Evolutionary conservation across 768 basidiomycete genomes (phyloP), one percentile per base, ranked within the genome.

Genomic region (Lentinula aciculospora): DNA sequence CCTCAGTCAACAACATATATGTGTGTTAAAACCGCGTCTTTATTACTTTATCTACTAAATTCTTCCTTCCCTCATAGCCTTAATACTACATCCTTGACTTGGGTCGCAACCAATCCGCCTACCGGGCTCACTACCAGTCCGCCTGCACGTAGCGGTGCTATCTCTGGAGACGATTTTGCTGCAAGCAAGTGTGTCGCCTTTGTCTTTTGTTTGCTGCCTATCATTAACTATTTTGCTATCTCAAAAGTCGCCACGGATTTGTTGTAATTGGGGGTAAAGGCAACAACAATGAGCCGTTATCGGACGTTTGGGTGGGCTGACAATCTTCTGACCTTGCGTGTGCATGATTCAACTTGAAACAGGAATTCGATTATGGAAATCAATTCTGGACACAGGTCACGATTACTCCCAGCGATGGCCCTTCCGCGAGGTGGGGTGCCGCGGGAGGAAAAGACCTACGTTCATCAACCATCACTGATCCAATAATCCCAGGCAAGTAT

Each of bases 321-420:
- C 25, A 5, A 32, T 50, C 47, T 42, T 44, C 28, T n/a, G 55
- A 42, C 51, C 53, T 58, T 31, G 54, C 45, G 27, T 48, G 29
- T 57, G 21, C 28, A 25, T 37, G 23, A 23, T 59, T 68, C 40
- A 57, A 67, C 34, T 37, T 48, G 25, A 25, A n/a, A 25, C 64
- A 91, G 89, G 89, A 90, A 71, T 93, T 77, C 64, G 87, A 90
- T 69, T 92, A 84, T 64, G 79, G 67, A 58, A 85, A 84, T 63
- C 75, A 89, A 58, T 92, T 92, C 66, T 93, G 91, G 91, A 77
- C 85, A 0, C 62, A 80, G 64, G 81, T 91, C 32, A 62, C 60
- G 17, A 62, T 88, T 3, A 74, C 81, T 10, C 66, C 79, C 19
- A 77, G 75, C 25, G 27, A 53, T 36, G 73, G 76, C 4, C 90